Evolutionary conservation across 495 filamentous ascomycete species (phyloP), one percentile per base, ranked within the genome.

Genomic region (Achaetomiella virescens): DNA sequence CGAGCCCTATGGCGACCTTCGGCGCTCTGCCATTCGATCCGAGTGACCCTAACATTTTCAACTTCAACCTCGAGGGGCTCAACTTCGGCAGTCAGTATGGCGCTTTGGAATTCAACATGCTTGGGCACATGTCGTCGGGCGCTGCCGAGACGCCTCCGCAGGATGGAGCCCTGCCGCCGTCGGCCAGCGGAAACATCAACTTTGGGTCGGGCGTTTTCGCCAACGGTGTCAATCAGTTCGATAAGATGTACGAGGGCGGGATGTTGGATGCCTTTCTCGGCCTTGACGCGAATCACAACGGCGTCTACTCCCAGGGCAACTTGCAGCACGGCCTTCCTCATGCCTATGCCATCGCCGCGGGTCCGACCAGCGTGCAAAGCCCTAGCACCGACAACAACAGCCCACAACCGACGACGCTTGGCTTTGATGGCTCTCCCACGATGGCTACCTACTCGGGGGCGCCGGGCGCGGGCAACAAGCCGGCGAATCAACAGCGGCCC

Each of bases 31-130:
- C 91, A 24, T 93, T 96, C 68, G 91, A 96, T 62, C 88, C 90
- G 2, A 90, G 86, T 62, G 91, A 97, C 68, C 89, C 91, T 8
- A 87, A 89, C 1, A 70, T 95, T 43, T 96, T 91, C 75, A 95
- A 95, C 66, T 96, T 96, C 66, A 90, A 97, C 66, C 78, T 96
- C 3, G 89, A 93, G 33, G 90, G 90, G 47, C 78, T 96, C 62
- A 96, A 96, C 68, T 98, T 97, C 65, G 91, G 89, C 45, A 97
- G 92, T 64, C 88, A 92, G 31, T 98, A 96, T 62, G 91, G 90
- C 55, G 91, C 90, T 29, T 70, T 95, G 55, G 93, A 98, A 67
- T 96, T 97, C 64, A 84, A 89, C 20, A 95, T 96, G 82, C 82
- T 98, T 5, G 88, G 89, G 18, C 91, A 96, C 64, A 92, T 98